These are phyloP conservation scores for Ogataea paraovalis DNA, from an alignment of 805 yeast species.

Conservation along the genomic window DNA sequence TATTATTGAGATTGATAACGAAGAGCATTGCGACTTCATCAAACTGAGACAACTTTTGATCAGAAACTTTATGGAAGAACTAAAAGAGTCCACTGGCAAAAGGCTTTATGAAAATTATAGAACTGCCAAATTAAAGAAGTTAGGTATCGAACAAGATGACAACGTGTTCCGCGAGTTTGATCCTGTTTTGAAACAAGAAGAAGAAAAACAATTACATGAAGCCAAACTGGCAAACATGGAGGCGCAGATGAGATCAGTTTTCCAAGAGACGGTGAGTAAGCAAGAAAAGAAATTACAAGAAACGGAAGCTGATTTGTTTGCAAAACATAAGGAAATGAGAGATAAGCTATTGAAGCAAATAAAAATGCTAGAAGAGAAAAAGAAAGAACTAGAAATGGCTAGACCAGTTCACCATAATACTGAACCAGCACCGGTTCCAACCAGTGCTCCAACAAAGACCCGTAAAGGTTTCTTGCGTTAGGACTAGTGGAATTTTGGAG, in stretches of 20 bases:
- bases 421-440: slow-evolving; percentile 32
- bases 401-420: slow-evolving; percentile 42
- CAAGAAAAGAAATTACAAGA: slow-evolving; percentile 96
- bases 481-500: neutral
- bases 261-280: slow-evolving; percentile 93
- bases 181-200: slow-evolving; percentile 88
- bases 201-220: slow-evolving; percentile 89
- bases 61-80: slow-evolving; percentile 89
- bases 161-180: slow-evolving; percentile 92
- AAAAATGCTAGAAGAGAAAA: slow-evolving; percentile 86
- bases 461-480: slow-evolving; percentile 78
- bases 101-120: slow-evolving; percentile 84
- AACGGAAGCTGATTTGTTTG: slow-evolving; percentile 93
- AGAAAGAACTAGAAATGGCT: slow-evolving; percentile 66
- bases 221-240: slow-evolving; percentile 92
- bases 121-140: slow-evolving; percentile 66
- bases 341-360: slow-evolving; percentile 87
- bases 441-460: slow-evolving; percentile 51
- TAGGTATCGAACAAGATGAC: slow-evolving; percentile 92
- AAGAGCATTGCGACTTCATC: slow-evolving; percentile 87
- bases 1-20: slow-evolving; percentile 89
- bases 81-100: slow-evolving; percentile 78
- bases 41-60: slow-evolving; percentile 83
- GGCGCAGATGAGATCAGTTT: slow-evolving; percentile 92
- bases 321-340: slow-evolving; percentile 96